phyloP scores from a whole-genome alignment of 305 asterid genomes.

The Euphrasia arctica region DNA sequence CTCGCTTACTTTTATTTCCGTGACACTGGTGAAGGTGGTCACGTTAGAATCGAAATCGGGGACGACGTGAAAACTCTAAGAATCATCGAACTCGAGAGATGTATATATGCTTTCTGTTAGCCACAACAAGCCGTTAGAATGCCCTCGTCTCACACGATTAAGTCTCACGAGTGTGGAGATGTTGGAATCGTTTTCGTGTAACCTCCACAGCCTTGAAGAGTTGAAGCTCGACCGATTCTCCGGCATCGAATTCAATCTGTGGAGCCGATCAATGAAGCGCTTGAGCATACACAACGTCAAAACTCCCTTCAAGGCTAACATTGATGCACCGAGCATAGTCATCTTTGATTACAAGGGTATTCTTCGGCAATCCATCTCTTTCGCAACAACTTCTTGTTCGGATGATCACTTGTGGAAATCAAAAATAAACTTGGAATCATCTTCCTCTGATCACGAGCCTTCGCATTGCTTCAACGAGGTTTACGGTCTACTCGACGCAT shows the following conservation, averaged over 20 bases:
- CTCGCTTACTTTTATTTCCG: not conserved
- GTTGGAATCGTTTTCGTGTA: not conserved
- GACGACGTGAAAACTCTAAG: not conserved
- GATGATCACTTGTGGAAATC: not conserved
- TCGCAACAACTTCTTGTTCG: not conserved
- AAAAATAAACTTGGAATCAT: not conserved
- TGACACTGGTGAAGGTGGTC: not conserved
- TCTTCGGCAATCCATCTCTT: not conserved
- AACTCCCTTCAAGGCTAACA: not conserved
- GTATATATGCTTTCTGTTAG: not conserved
- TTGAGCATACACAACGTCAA: not conserved
- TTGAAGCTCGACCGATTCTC: not conserved
- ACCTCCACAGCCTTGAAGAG: not conserved
- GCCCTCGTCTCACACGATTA: not conserved
- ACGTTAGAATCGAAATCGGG: not conserved
- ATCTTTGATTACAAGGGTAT: not conserved
- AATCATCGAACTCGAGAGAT: not conserved
- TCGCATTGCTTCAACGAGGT: too few relatives aligned
- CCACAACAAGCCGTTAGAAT: not conserved
- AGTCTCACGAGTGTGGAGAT: not conserved
- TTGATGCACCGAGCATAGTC: not conserved
- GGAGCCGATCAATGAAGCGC: not conserved
- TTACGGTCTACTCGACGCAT: too few relatives aligned
- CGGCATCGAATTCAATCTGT: not conserved
- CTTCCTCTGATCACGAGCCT: not conserved